phyloP scores from a whole-genome alignment of 2,329 filamentous ascomycete genomes.

The Microcyclospora pomicola region DNA sequence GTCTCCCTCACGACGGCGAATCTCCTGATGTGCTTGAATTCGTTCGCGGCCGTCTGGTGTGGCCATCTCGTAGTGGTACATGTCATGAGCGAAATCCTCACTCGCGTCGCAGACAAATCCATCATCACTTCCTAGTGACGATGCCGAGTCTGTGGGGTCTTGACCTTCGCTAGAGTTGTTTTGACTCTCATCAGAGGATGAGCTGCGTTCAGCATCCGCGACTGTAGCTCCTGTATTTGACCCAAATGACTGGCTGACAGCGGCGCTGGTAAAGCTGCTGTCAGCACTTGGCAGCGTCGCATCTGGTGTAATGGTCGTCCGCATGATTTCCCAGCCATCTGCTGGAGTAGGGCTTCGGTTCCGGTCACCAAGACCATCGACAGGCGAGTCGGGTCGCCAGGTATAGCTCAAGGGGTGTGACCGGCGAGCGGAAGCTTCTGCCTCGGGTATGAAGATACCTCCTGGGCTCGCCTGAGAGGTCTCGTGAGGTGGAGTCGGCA shows the following conservation, averaged over 20 bases:
- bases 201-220: slow-evolving; percentile 11
- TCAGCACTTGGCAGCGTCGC: slow-evolving; percentile 64
- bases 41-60: slow-evolving; percentile 14
- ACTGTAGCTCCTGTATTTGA: slow-evolving; percentile 24
- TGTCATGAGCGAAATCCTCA: slow-evolving; percentile 16
- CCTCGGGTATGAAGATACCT: slow-evolving; percentile 9
- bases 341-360: slow-evolving; percentile 63
- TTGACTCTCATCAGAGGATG: slow-evolving; percentile 18
- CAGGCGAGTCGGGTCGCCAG: slow-evolving; percentile 16
- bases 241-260: slow-evolving; percentile 37
- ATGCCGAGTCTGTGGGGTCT: slow-evolving; percentile 36
- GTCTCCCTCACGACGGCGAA: slow-evolving; percentile 18
- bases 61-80: slow-evolving; percentile 16
- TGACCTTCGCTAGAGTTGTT: slow-evolving; percentile 22
- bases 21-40: slow-evolving; percentile 17
- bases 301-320: slow-evolving; percentile 69
- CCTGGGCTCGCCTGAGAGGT: slow-evolving; percentile 8
- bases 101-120: slow-evolving; percentile 15
- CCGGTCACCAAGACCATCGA: slow-evolving; percentile 73
- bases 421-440: slow-evolving; percentile 3
- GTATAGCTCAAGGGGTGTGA: slow-evolving; percentile 18
- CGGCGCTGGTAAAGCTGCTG: slow-evolving; percentile 65
- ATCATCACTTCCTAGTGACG: slow-evolving; percentile 41
- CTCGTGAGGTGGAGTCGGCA: slow-evolving; percentile 6
- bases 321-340: slow-evolving; percentile 62